A percentile compares a stretch with the other conserved stretches of the same genome.
Conservation (phyloP, 352 stramenopile genomes). For the Phytopythium ostracodes region DNA sequence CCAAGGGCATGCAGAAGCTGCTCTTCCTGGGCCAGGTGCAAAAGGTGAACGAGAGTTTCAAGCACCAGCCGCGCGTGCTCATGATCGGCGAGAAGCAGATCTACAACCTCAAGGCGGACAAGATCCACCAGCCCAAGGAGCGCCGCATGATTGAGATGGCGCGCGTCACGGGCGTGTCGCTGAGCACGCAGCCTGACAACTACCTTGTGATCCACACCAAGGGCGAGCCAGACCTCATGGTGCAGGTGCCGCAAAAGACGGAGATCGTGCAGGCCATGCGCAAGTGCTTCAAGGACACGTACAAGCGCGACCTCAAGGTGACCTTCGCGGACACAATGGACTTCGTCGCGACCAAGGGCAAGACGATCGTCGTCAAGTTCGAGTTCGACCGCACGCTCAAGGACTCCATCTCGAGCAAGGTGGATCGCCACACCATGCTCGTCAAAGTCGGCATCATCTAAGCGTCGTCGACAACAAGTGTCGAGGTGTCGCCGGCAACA, state of each 20-base stretch:
- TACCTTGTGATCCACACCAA: constrained; percentile 78
- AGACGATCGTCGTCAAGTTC: constrained; percentile 68
- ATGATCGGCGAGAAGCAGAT: constrained; percentile 71
- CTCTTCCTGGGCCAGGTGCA: constrained; percentile 66
- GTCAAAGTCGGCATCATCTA: constrained; percentile 73
- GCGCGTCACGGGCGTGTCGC: constrained; percentile 50
- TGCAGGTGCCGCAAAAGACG: constrained; percentile 73
- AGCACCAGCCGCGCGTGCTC: constrained; percentile 70
- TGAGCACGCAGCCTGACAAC: constrained; percentile 80
- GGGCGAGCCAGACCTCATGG: constrained; percentile 67
- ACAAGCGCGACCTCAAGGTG: constrained; percentile 51
- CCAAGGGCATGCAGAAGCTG: constrained; percentile 54
- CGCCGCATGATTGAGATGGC: constrained; percentile 64
- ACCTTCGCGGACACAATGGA: constrained; percentile 67
- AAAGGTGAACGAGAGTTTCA: constrained; percentile 85
- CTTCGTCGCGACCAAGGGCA: constrained; percentile 68
- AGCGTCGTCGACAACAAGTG: constrained; percentile 4
- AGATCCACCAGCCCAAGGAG: constrained; percentile 81
- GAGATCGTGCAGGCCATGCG: constrained; percentile 75
- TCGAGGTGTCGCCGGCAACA: neutral
- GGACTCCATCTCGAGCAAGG: constrained; percentile 56
- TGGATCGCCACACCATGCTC: constrained; percentile 69
- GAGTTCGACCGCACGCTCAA: constrained; percentile 56
- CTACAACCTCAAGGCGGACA: constrained; percentile 85
- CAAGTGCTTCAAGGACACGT: constrained; percentile 54